Conservation (phyloP, 805 yeast species). For the Blastobotrys attinorum region DNA sequence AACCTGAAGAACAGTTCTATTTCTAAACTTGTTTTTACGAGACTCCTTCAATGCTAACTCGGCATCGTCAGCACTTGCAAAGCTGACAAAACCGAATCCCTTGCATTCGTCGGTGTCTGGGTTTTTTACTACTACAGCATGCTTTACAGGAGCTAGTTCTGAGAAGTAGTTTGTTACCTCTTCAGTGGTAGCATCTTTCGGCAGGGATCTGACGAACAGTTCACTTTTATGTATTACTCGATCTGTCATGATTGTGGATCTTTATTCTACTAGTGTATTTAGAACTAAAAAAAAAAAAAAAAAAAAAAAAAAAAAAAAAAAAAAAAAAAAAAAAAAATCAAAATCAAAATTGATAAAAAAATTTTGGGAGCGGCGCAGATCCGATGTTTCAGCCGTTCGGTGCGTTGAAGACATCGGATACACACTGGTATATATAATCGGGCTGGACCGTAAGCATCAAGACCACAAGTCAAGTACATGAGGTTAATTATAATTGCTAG, state of each 20-base stretch:
- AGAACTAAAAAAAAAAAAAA: no score
- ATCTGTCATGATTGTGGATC: neutral
- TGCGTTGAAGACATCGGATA: no score
- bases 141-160: constrained; percentile 89
- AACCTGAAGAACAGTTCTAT: constrained; percentile 52
- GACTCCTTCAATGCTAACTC: constrained; percentile 61
- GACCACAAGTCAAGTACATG: no score
- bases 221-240: constrained; percentile 13
- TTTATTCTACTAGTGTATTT: neutral
- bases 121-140: constrained; percentile 85
- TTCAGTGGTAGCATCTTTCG: constrained; percentile 72
- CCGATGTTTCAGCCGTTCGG: neutral
- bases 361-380: neutral
- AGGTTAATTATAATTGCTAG: no score
- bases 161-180: constrained; percentile 80
- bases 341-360: no score
- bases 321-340: no score
- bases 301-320: no score
- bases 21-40: constrained; percentile 57
- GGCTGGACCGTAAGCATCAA: no score
- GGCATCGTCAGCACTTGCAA: constrained; percentile 79
- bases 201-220: constrained; percentile 80
- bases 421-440: no score
- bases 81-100: constrained; percentile 95
- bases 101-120: constrained; percentile 60